Base-by-base conservation (phyloP, 441 rosid species). In the Erysimum cheiri region DNA sequence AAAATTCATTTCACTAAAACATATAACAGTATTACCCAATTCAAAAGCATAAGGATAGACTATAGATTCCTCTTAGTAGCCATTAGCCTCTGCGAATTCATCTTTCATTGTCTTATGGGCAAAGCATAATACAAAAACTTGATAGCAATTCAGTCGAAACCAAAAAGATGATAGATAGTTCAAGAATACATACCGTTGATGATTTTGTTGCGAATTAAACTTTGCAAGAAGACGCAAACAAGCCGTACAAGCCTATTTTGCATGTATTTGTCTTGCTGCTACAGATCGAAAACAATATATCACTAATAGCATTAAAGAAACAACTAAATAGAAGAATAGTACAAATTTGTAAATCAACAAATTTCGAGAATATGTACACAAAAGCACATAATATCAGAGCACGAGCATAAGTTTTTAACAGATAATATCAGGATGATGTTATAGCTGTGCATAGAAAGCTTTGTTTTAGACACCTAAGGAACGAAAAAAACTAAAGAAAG, bases 191-290 rank as follows among this genome's bases (percentile, higher is more conserved):
- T 57, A 95, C 97, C 98, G 71, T 95, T 94, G 48, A 95, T 90
- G 63, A 83, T 90, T 73, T 88, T 89, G 73, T 95, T 95, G 28
- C 97, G 88, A 72, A 95, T 95, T 78, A 92, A 79, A 79, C 93
- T 85, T 81, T 95, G 97, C 58, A 95, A 83, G 95, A 95, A 95
- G 65, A 90, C 98, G 69, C 99, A 95, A 50, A 95, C 98, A 64
- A 95, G 99, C 67, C 99, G 86, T 33, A 92, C 99, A 46, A 95
- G 98, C 80, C 98, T 87, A 84, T 88, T 92, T 88, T 95, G 98
- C 98, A 95, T 90, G 84, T 92, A 92, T 77, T 89, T 95, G 75
- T 95, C 99, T 95, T 95, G 94, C 67, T 82, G 81, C 81, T 71
- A 49, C 71, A 64, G 33, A 64, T 70, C 33, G 48, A 69, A 64